Evolutionary conservation across 2,329 filamentous ascomycete genomes (phyloP), one percentile per base, ranked within the genome.

Genomic region (Aphanocladium album): DNA sequence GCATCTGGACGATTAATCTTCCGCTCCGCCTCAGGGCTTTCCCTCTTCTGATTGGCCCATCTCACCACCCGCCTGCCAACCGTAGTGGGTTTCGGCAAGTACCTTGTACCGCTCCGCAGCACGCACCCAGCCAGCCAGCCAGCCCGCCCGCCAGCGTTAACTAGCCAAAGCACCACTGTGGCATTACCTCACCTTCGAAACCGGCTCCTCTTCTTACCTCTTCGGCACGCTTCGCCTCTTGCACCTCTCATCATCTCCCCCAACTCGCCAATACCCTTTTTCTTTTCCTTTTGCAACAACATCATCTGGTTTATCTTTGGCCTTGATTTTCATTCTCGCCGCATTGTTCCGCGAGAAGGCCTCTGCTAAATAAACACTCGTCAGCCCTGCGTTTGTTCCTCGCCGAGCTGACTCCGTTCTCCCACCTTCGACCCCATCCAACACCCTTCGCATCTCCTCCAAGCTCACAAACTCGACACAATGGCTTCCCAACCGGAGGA

Each of bases 401-500:
- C 37, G 50, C 47, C 43, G 43, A 55, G 56, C 52, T 51, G 43
- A 55, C 43, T 58, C 37, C 49, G 62, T 61, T 60, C 62, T 55
- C 61, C 66, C 65, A 66, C 68, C 66, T 65, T 63, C 62, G 65
- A 62, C 56, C 62, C 60, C 63, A 62, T 59, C 54, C 54, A n/a
- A n/a, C 67, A 59, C 65, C 64, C 68, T 70, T 69, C 67, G 41
- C 49, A 65, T 57, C 46, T 43, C 17, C n/a, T 17, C 23, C 27
- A n/a, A 43, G 56, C 55, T 49, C 57, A 60, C 43, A 64, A 41
- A 68, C 69, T 66, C 62, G 68, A 67, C 83, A 89, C 77, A 67
- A 92, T 92, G 89, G 86, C 88, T 76, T 76, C 85, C 67, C 85
- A 89, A 73, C 84, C 86, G 66, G 74, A 76, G 64, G 83, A 90